Conservation (phyloP, 371 early-diverging fungal genomes). For the Mortierella sp. region DNA sequence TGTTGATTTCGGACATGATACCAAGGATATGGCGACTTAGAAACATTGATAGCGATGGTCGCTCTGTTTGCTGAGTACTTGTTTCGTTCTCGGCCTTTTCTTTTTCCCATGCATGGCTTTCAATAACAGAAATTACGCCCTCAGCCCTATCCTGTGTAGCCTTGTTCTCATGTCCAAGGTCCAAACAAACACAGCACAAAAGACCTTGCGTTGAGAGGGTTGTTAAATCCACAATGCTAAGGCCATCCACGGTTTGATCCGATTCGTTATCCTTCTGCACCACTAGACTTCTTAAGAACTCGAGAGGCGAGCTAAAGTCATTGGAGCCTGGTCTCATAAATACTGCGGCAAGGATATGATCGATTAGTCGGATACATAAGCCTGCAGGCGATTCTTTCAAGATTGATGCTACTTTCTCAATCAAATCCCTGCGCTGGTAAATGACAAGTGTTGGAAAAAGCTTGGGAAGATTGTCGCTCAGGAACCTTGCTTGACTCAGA, state of each 20-base stretch:
- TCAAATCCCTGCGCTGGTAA: slow-evolving; percentile 7
- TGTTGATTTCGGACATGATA: slow-evolving; percentile 40
- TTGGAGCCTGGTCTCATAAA: slow-evolving; percentile 23
- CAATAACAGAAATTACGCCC: slow-evolving; percentile 21
- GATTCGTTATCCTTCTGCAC: slow-evolving; percentile 11
- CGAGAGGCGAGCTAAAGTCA: slow-evolving; percentile 13
- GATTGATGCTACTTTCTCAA: slow-evolving; percentile 24
- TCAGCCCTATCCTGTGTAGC: slow-evolving; percentile 16
- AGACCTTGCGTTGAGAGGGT: slow-evolving; percentile 24
- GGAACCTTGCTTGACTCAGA: slow-evolving; percentile 11
- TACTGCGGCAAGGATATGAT: slow-evolving; percentile 29
- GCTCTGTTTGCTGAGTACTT: slow-evolving; percentile 6
- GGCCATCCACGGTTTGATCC: not conserved
- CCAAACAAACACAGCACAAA: slow-evolving; percentile 19
- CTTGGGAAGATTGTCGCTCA: slow-evolving; percentile 15
- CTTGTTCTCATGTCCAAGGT: slow-evolving; percentile 34
- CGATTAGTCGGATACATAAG: slow-evolving; percentile 34
- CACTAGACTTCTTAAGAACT: slow-evolving; percentile 22
- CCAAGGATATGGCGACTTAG: slow-evolving; percentile 33
- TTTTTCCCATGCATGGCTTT: slow-evolving; percentile 13
- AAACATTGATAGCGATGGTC: slow-evolving; percentile 25
- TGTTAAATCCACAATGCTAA: slow-evolving; percentile 19
- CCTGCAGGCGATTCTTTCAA: slow-evolving; percentile 9
- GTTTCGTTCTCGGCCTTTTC: slow-evolving; percentile 2
- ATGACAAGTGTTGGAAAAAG: slow-evolving; percentile 31